Conservation (phyloP, 495 filamentous ascomycete genomes). For the Hapsidospora chrysogenum region DNA sequence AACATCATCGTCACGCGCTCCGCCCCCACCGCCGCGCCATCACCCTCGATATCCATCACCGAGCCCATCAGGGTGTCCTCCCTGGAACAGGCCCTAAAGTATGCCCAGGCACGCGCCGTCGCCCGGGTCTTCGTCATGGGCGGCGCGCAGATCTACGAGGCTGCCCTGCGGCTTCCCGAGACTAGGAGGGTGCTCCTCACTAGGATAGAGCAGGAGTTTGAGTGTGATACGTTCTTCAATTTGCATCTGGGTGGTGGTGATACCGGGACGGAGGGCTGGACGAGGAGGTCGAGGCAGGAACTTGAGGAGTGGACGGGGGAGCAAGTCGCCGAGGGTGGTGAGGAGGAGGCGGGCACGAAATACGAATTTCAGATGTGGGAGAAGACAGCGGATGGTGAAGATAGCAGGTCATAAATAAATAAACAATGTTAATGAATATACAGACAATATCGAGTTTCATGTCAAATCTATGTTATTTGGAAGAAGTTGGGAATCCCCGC, state of each 20-base stretch:
- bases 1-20: conserved; percentile 62
- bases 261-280: conserved; percentile 24
- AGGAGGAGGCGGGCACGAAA: conserved; percentile 37
- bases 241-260: conserved; percentile 28
- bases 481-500: no score
- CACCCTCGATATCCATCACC: background rate
- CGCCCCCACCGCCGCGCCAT: conserved; percentile 4
- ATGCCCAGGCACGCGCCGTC: conserved; percentile 11
- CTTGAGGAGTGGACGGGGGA: conserved; percentile 43
- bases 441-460: no score
- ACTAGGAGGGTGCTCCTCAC: conserved; percentile 45
- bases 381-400: no score
- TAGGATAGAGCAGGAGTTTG: conserved; percentile 45
- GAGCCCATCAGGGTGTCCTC: conserved; percentile 17
- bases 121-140: conserved; percentile 73
- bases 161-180: conserved; percentile 37
- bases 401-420: no score
- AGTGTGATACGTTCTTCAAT: conserved; percentile 83
- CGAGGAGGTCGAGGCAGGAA: conserved; percentile 25
- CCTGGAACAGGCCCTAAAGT: conserved; percentile 40
- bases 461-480: no score
- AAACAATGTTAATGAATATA: no score
- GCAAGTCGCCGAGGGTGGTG: conserved; percentile 26
- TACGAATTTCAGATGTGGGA: conserved; percentile 55
- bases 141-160: conserved; percentile 67